A percentile compares a stretch with the other conserved stretches of the same genome.
These are phyloP conservation scores for Pseudevernia furfuracea DNA, from an alignment of 495 filamentous ascomycete species.

Conservation along the genomic window DNA sequence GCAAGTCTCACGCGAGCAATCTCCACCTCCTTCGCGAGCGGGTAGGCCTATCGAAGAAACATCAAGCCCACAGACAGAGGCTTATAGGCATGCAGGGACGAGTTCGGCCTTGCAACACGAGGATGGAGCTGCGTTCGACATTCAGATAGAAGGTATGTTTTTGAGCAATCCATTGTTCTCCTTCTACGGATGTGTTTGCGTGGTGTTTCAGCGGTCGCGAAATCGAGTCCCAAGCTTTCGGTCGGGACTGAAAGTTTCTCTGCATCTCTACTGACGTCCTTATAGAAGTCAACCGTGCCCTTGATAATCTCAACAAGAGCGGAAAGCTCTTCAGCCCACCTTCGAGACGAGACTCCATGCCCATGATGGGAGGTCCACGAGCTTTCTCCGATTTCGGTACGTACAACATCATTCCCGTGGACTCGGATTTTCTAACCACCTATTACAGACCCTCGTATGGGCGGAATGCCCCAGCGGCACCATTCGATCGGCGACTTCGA, in stretches of 20 bases:
- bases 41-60: conserved; percentile 43
- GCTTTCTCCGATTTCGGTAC: conserved; percentile 53
- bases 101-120: conserved; percentile 70
- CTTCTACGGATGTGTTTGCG: not conserved
- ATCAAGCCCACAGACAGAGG: not conserved
- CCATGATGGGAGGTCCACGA: conserved; percentile 55
- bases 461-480: conserved; percentile 51
- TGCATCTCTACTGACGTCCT: conserved; percentile 11
- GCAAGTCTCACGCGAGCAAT: conserved; percentile 74
- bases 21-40: conserved; percentile 77
- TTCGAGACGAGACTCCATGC: conserved; percentile 80
- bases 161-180: not conserved
- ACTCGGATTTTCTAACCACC: conserved; percentile 17
- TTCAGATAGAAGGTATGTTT: conserved; percentile 83
- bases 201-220: not conserved
- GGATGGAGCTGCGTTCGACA: conserved; percentile 70
- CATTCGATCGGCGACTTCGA: conserved; percentile 86
- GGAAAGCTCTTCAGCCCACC: conserved; percentile 76
- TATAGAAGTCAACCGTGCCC: conserved; percentile 87
- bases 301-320: conserved; percentile 92
- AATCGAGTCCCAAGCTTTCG: not conserved
- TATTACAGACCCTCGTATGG: conserved; percentile 44
- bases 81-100: conserved; percentile 50
- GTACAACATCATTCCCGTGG: conserved; percentile 21
- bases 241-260: conserved; percentile 5